Conservation (phyloP, 2,329 filamentous ascomycete genomes). For the Grosmannia serpens region DNA sequence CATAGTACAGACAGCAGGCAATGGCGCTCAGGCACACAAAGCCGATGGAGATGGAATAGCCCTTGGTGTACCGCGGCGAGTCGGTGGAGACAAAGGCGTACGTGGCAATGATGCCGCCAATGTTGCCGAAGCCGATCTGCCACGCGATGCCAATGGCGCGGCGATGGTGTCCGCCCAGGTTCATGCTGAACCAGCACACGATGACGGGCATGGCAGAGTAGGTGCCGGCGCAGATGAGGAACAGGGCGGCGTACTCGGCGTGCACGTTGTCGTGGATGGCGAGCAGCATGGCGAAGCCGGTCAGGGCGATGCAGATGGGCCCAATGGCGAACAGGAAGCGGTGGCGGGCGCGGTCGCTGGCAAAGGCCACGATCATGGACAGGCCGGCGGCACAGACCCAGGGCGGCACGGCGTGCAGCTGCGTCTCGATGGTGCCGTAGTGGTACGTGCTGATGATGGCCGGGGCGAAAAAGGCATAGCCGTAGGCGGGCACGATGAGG, state of each 20-base stretch:
- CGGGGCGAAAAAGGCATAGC: conserved; percentile 68
- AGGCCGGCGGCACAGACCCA: conserved; percentile 65
- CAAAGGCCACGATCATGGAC: conserved; percentile 60
- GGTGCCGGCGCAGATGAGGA: conserved; percentile 66
- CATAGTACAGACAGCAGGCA: conserved; percentile 48
- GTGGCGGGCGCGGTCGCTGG: conserved; percentile 62
- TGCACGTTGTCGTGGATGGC: conserved; percentile 54
- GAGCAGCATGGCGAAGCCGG: conserved; percentile 66
- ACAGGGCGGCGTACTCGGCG: conserved; percentile 68
- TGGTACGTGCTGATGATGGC: conserved; percentile 58
- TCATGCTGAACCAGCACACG: conserved; percentile 76
- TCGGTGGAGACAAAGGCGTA: conserved; percentile 58
- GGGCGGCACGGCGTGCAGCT: conserved; percentile 46
- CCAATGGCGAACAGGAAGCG: conserved; percentile 63
- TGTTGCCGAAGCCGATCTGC: conserved; percentile 70
- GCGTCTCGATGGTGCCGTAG: conserved; percentile 46
- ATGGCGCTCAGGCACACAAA: conserved; percentile 60
- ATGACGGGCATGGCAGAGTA: conserved; percentile 88
- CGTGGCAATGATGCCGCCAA: conserved; percentile 68
- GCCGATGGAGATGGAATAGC: conserved; percentile 65
- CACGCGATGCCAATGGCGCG: conserved; percentile 61
- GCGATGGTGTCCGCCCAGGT: conserved; percentile 60
- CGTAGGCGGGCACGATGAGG: conserved; percentile 64
- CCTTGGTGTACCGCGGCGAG: conserved; percentile 55
- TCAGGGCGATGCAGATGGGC: conserved; percentile 56